These are phyloP conservation scores for Aspergillus aculeatinus DNA, from an alignment of 2,329 filamentous ascomycete genomes.

Conservation along the genomic window DNA sequence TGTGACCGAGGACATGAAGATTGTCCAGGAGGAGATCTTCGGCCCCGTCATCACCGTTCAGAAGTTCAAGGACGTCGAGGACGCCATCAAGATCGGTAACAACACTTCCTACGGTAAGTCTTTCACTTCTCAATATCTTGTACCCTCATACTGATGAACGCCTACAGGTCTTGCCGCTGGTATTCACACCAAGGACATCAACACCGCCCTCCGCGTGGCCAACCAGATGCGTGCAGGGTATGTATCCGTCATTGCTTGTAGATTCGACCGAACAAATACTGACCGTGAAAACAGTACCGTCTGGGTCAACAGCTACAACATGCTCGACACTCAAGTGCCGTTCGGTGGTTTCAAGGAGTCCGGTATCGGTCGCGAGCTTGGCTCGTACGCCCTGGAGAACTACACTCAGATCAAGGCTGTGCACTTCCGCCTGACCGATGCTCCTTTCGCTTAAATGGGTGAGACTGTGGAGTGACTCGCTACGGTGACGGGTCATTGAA, in stretches of 20 bases:
- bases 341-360: constrained; percentile 49
- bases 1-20: constrained; percentile 67
- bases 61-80: constrained; percentile 71
- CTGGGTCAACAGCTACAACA: constrained; percentile 71
- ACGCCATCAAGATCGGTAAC: constrained; percentile 69
- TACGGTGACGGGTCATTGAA: constrained; percentile 3
- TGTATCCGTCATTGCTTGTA: constrained; percentile 52
- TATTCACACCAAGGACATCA: constrained; percentile 73
- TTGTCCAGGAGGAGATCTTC: constrained; percentile 78
- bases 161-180: constrained; percentile 62
- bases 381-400: constrained; percentile 50
- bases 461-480: constrained; percentile 6
- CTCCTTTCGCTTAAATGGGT: constrained; percentile 43
- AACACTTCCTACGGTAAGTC: constrained; percentile 64
- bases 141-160: background rate
- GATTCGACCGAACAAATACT: background rate
- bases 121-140: background rate
- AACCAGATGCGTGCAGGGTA: constrained; percentile 67
- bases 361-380: constrained; percentile 47
- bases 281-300: constrained; percentile 45
- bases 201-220: constrained; percentile 74
- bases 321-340: constrained; percentile 52
- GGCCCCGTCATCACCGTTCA: constrained; percentile 73
- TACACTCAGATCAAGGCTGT: constrained; percentile 52
- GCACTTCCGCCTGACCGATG: constrained; percentile 42